phyloP scores from a whole-genome alignment of 164 flowering plant genomes.

The Magnolia sinica region DNA sequence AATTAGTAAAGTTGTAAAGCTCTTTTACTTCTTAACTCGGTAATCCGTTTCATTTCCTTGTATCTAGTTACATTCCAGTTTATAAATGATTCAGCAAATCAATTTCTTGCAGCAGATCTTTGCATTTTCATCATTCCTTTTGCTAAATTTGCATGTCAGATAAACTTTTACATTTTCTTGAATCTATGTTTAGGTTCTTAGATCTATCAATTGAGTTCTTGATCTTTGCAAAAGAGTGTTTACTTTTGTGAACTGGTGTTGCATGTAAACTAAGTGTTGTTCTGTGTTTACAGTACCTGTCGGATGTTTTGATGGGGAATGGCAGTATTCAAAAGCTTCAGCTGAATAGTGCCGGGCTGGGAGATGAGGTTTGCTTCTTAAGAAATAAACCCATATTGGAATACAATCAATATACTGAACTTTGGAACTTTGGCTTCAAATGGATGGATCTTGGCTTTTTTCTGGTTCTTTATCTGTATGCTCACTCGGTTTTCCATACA shows the following conservation, averaged over 20 bases:
- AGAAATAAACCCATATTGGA: not conserved
- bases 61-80: no score
- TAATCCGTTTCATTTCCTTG: not conserved
- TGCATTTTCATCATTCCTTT: not conserved
- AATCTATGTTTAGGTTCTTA: not conserved
- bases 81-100: not conserved
- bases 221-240: not conserved
- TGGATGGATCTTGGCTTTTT: not conserved
- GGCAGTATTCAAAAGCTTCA: slow-evolving; percentile 72
- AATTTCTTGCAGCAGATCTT: not conserved
- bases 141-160: not conserved
- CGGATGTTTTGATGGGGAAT: slow-evolving; percentile 64
- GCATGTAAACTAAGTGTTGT: not conserved
- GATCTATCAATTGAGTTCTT: not conserved
- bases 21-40: not conserved
- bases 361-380: slow-evolving; percentile 77
- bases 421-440: not conserved
- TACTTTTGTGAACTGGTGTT: not conserved
- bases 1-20: no score
- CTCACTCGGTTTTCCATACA: slow-evolving; percentile 28
- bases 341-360: slow-evolving; percentile 74
- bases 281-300: slow-evolving; percentile 49
- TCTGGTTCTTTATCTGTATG: not conserved
- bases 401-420: not conserved
- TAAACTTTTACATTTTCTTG: not conserved